Percentiles rank a stretch among this genome's conserved stretches.
Evolutionary conservation across 179 eudicot genomes (phyloP).

Genomic region (Nepenthes alata): DNA sequence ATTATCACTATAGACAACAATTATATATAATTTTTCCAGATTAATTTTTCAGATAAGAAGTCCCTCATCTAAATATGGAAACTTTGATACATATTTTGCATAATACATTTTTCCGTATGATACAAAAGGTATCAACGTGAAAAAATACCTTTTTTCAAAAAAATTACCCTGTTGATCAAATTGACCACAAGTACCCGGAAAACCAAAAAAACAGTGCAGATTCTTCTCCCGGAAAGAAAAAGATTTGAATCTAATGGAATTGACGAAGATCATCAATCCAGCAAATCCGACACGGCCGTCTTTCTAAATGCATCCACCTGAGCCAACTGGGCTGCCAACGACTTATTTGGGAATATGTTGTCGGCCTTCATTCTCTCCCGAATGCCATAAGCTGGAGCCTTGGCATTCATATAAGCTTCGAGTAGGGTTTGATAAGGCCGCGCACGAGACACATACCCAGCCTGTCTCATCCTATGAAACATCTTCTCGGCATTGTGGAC

Average conservation of each 20-base stretch:
- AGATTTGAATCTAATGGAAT: neutral
- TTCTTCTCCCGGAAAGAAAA: neutral
- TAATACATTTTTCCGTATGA: too few species aligned
- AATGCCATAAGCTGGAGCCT: slow-evolving; percentile 59
- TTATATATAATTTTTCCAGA: too few species aligned
- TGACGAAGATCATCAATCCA: slow-evolving; percentile 30
- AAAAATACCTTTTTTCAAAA: too few species aligned
- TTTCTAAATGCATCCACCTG: slow-evolving; percentile 38
- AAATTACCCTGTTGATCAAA: too few species aligned
- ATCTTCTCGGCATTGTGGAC: slow-evolving; percentile 69
- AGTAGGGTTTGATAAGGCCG: slow-evolving; percentile 31
- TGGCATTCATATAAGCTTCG: slow-evolving; percentile 48
- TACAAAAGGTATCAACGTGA: too few species aligned
- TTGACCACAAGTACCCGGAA: too few species aligned
- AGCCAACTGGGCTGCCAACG: slow-evolving; percentile 28
- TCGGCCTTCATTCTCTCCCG: slow-evolving; percentile 70
- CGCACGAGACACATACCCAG: slow-evolving; percentile 41
- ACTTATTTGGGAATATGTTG: slow-evolving; percentile 37
- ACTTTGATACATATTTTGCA: too few species aligned
- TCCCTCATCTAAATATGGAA: too few species aligned
- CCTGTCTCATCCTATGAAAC: slow-evolving; percentile 48
- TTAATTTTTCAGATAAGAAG: too few species aligned
- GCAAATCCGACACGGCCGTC: slow-evolving; percentile 40
- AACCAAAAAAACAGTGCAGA: neutral
- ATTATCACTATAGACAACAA: too few species aligned